Percentiles rank a stretch among this genome's conserved stretches.
Evolutionary conservation across 1,284 basidiomycete species (phyloP).

Genomic region (Sporisorium sorghi): DNA sequence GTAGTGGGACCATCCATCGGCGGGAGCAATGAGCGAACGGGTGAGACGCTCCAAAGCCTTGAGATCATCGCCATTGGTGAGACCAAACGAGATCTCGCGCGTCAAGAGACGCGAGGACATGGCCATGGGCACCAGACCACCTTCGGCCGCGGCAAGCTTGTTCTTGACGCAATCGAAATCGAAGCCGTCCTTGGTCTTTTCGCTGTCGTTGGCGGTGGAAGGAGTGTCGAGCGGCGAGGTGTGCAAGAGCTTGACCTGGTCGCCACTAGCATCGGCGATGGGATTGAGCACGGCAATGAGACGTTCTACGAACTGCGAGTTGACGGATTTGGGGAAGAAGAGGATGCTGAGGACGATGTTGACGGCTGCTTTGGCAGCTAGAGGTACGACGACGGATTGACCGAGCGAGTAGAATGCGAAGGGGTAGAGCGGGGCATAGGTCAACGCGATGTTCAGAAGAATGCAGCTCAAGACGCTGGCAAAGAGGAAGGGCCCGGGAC

Average conservation of each 20-base stretch:
- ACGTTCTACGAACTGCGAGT: slow-evolving; percentile 75
- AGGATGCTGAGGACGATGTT: slow-evolving; percentile 74
- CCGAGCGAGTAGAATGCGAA: slow-evolving; percentile 78
- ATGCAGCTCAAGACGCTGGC: slow-evolving; percentile 73
- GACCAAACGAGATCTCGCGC: slow-evolving; percentile 76
- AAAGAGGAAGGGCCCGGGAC: slow-evolving; percentile 77
- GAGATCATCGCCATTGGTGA: slow-evolving; percentile 76
- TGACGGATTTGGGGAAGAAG: slow-evolving; percentile 78
- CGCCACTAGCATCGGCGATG: slow-evolving; percentile 72
- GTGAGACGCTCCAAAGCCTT: slow-evolving; percentile 72
- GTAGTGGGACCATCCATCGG: slow-evolving; percentile 77
- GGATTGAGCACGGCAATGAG: slow-evolving; percentile 75
- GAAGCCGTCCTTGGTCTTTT: slow-evolving; percentile 70
- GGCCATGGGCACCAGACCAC: slow-evolving; percentile 74
- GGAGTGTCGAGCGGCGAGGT: slow-evolving; percentile 71
- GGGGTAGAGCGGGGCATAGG: slow-evolving; percentile 76
- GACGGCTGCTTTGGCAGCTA: slow-evolving; percentile 76
- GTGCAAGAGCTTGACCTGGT: slow-evolving; percentile 73
- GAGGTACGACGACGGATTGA: slow-evolving; percentile 74
- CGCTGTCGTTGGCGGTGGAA: background rate
- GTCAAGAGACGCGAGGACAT: slow-evolving; percentile 75
- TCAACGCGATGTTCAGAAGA: slow-evolving; percentile 76
- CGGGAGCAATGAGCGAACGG: slow-evolving; percentile 71
- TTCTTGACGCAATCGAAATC: slow-evolving; percentile 48
- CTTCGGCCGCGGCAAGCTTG: slow-evolving; percentile 74